These are phyloP conservation scores for Tilletia indica DNA, from an alignment of 1,284 basidiomycete genomes.

Conservation along the genomic window DNA sequence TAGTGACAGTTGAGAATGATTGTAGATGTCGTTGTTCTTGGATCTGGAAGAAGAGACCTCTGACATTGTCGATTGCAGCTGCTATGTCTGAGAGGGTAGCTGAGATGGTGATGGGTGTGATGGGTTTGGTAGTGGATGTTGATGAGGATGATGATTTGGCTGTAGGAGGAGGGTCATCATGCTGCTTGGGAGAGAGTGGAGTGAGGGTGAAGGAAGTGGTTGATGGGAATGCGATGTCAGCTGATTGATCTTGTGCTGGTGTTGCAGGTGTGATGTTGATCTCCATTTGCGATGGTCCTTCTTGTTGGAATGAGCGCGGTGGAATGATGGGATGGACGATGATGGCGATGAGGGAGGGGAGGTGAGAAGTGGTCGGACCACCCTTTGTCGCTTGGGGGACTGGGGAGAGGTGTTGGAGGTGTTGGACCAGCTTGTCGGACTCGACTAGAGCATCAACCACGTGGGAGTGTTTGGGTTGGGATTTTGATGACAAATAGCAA, in stretches of 20 bases:
- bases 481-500: too few relatives aligned
- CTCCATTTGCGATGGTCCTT: background rate
- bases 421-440: too few relatives aligned
- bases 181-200: background rate
- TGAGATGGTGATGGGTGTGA: background rate
- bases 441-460: too few relatives aligned
- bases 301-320: too few relatives aligned
- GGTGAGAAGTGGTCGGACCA: too few relatives aligned
- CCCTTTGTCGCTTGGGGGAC: too few relatives aligned
- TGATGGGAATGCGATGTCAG: background rate
- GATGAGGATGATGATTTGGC: background rate
- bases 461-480: too few relatives aligned
- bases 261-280: conserved; percentile 14
- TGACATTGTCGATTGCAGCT: background rate
- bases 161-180: background rate
- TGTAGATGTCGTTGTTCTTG: conserved; percentile 12
- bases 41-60: conserved; percentile 2
- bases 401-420: too few relatives aligned
- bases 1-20: conserved; percentile 4
- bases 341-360: too few relatives aligned
- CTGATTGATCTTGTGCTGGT: background rate
- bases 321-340: too few relatives aligned
- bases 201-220: background rate
- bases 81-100: conserved; percentile 3
- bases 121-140: background rate